phyloP scores from a whole-genome alignment of 2,329 filamentous ascomycete genomes.

The Hymenoscyphus scutula region DNA sequence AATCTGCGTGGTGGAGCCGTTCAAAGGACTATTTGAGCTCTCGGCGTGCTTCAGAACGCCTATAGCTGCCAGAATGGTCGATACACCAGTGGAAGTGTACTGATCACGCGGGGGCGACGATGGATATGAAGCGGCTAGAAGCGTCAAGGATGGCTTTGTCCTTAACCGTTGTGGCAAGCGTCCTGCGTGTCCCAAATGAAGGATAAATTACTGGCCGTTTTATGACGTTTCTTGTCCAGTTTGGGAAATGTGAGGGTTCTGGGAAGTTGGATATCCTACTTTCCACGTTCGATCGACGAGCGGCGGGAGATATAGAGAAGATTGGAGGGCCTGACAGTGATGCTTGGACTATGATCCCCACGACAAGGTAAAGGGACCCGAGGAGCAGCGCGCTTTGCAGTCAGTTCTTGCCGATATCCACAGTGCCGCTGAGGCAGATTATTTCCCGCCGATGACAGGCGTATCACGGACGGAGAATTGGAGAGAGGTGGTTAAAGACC shows the following conservation, averaged over 20 bases:
- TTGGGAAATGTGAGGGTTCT: constrained; percentile 26
- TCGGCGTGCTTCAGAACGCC: constrained; percentile 34
- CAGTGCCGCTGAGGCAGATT: constrained; percentile 18
- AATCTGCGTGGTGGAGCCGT: constrained; percentile 28
- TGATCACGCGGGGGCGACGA: constrained; percentile 28
- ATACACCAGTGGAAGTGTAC: constrained; percentile 26
- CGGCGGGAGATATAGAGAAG: constrained; percentile 35
- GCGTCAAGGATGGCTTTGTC: constrained; percentile 27
- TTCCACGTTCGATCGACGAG: constrained; percentile 35
- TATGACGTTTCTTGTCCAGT: constrained; percentile 34
- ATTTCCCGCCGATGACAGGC: constrained; percentile 25
- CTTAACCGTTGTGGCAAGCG: constrained; percentile 30
- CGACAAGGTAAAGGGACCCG: constrained; percentile 33
- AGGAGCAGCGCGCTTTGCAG: constrained; percentile 30
- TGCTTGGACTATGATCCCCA: constrained; percentile 33
- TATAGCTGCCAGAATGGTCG: constrained; percentile 28
- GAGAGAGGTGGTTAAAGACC: constrained; percentile 24
- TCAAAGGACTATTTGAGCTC: constrained; percentile 23
- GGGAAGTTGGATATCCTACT: constrained; percentile 30
- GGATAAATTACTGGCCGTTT: constrained; percentile 33
- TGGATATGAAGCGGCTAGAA: constrained; percentile 26
- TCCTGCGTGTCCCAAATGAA: constrained; percentile 34
- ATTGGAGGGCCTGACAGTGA: constrained; percentile 32
- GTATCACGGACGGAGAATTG: constrained; percentile 26
- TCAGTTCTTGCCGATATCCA: constrained; percentile 22